phyloP scores from a whole-genome alignment of 2,329 filamentous ascomycete genomes.

The Colletotrichum sp. region DNA sequence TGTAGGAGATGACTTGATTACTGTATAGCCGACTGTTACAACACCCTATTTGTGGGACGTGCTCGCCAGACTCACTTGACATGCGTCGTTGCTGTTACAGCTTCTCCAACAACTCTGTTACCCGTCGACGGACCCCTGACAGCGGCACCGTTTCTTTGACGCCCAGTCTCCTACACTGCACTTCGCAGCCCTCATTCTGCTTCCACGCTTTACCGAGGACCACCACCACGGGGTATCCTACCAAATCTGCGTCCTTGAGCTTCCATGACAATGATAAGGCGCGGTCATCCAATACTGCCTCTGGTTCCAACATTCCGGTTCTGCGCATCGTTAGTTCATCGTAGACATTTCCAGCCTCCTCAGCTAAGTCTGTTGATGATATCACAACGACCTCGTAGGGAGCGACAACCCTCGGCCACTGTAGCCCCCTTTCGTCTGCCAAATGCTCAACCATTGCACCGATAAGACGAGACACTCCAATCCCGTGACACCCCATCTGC shows the following conservation, averaged over 20 bases:
- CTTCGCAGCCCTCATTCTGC: constrained; percentile 65
- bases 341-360: constrained; percentile 64
- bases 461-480: constrained; percentile 90
- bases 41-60: background rate
- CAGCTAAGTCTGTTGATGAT: constrained; percentile 47
- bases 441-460: constrained; percentile 82
- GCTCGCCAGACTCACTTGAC: background rate
- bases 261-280: constrained; percentile 78
- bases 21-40: background rate
- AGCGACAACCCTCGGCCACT: constrained; percentile 87
- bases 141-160: constrained; percentile 64
- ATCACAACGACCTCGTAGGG: constrained; percentile 81
- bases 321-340: constrained; percentile 54
- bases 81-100: constrained; percentile 41
- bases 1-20: background rate
- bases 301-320: constrained; percentile 40
- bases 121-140: constrained; percentile 48
- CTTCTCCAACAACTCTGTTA: constrained; percentile 52
- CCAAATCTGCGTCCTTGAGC: constrained; percentile 84
- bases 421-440: constrained; percentile 74
- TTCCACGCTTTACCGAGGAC: constrained; percentile 77
- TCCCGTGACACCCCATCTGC: constrained; percentile 97
- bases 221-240: constrained; percentile 86
- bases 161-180: constrained; percentile 76
- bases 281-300: constrained; percentile 78